These are phyloP conservation scores for Verticillium nubilum DNA, from an alignment of 2,329 filamentous ascomycete genomes.

Conservation along the genomic window DNA sequence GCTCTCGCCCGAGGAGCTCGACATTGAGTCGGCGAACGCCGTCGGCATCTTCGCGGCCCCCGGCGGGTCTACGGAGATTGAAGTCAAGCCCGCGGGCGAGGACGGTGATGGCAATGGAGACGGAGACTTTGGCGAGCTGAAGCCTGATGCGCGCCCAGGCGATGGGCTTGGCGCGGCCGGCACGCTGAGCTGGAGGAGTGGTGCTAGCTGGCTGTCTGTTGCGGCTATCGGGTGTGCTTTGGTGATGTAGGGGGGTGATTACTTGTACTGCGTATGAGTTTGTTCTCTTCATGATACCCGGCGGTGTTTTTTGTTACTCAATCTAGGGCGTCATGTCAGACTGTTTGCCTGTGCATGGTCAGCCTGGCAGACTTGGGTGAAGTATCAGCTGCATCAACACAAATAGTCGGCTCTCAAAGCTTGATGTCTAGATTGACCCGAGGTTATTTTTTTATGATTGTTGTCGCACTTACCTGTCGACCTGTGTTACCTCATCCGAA, in stretches of 20 bases:
- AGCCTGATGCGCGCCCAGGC: constrained; percentile 20
- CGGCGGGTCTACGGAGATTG: constrained; percentile 40
- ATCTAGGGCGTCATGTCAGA: neutral
- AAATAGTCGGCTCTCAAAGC: too few species aligned
- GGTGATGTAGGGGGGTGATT: neutral
- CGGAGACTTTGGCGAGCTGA: constrained; percentile 19
- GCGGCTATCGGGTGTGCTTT: neutral
- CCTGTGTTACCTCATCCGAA: neutral
- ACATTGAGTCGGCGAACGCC: constrained; percentile 33
- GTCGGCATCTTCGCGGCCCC: constrained; percentile 46
- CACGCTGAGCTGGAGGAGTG: constrained; percentile 24
- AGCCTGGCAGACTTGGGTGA: too few species aligned
- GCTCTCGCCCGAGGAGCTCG: constrained; percentile 38
- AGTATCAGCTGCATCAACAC: too few species aligned
- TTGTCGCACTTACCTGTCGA: too few species aligned
- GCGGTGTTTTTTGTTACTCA: neutral
- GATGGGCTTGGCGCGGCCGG: constrained; percentile 27
- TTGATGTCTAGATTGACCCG: too few species aligned
- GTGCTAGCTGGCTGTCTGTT: constrained; percentile 20
- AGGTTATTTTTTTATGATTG: too few species aligned
- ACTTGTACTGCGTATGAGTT: neutral
- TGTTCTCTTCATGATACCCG: neutral
- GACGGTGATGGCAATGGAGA: constrained; percentile 12
- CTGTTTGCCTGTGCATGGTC: neutral
- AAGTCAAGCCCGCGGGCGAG: constrained; percentile 20